Conservation (phyloP, 176 grass and related monocot species). For the Aegilops longissima region DNA sequence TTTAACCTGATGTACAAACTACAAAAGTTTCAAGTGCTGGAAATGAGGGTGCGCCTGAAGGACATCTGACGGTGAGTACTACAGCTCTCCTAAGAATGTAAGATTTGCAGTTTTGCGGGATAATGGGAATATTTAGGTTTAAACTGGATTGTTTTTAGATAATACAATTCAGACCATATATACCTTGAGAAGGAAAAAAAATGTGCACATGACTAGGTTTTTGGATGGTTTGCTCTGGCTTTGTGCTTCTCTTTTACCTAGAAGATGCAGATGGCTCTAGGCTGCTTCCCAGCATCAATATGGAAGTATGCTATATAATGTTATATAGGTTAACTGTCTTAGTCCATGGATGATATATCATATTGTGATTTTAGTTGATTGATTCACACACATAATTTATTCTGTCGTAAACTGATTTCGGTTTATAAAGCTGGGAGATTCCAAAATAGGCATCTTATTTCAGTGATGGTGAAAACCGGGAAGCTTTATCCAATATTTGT, state of each 20-base stretch:
- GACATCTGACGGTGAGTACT: conserved; percentile 39
- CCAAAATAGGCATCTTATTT: too few relatives aligned
- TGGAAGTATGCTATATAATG: not conserved
- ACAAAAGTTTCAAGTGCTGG: conserved; percentile 19
- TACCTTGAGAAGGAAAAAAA: not conserved
- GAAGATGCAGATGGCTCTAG: not conserved
- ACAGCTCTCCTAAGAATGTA: not conserved
- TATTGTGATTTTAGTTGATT: not conserved
- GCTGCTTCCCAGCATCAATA: not conserved
- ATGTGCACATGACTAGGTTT: not conserved
- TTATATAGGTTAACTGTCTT: not conserved
- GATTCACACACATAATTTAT: not conserved
- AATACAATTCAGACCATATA: not conserved
- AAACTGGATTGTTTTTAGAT: not conserved
- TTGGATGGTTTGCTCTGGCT: not conserved
- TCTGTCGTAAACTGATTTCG: not conserved
- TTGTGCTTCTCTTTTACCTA: not conserved
- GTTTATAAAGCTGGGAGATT: not conserved
- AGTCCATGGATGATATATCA: not conserved
- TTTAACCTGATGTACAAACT: conserved; percentile 38
- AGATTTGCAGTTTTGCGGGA: not conserved
- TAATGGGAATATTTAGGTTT: not conserved
- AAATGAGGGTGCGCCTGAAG: conserved; percentile 31
- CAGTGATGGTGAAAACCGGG: not conserved
- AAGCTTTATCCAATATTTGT: not conserved